Evolutionary conservation across 768 basidiomycete species (phyloP).

Genomic region (Leccinellum albellum): DNA sequence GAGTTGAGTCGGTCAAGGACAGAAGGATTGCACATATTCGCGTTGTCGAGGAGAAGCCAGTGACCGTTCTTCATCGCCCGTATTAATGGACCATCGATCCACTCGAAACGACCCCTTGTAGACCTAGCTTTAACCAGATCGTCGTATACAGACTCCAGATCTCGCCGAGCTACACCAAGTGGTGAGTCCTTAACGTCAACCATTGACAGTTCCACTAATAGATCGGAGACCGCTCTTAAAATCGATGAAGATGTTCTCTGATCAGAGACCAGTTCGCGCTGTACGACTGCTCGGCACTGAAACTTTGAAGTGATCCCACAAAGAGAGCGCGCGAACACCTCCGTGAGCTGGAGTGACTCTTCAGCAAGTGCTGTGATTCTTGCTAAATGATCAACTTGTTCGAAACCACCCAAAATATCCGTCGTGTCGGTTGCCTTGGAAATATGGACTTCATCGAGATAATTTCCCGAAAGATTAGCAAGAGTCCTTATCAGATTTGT

Average conservation of each 20-base stretch:
- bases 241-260: constrained; percentile 16
- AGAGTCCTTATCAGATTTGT: constrained; percentile 65
- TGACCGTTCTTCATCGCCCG: constrained; percentile 80
- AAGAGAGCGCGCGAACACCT: constrained; percentile 37
- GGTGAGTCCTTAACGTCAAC: constrained; percentile 6
- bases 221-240: constrained; percentile 22
- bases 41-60: constrained; percentile 89
- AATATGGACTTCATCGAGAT: constrained; percentile 69
- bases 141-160: constrained; percentile 21
- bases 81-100: constrained; percentile 92
- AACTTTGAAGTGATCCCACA: constrained; percentile 17
- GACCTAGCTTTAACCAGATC: constrained; percentile 23
- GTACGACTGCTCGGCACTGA: constrained; percentile 13
- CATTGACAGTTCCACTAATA: constrained; percentile 29
- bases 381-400: constrained; percentile 70
- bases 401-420: constrained; percentile 94
- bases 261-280: constrained; percentile 14
- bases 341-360: constrained; percentile 37
- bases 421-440: constrained; percentile 88
- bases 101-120: constrained; percentile 68
- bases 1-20: constrained; percentile 96
- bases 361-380: constrained; percentile 37
- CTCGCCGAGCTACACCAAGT: constrained; percentile 10
- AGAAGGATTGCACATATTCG: constrained; percentile 92
- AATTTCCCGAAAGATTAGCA: constrained; percentile 66